phyloP scores from a whole-genome alignment of 345 rosid genomes.

The Dipteronia dyeriana region DNA sequence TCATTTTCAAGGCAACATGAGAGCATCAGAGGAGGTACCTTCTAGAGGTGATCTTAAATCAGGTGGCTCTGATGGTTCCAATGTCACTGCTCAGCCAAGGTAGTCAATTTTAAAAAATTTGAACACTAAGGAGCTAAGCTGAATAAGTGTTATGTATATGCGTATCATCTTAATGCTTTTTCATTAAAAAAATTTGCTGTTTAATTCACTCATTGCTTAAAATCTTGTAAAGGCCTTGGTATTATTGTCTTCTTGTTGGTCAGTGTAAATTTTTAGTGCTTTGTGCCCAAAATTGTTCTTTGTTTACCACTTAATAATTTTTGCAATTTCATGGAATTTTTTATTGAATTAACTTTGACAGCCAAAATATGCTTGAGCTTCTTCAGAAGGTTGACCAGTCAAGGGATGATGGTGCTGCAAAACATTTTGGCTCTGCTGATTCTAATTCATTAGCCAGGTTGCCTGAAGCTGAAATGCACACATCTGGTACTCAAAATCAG shows the following conservation, averaged over 20 bases:
- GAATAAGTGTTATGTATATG: neutral
- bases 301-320: neutral
- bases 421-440: conserved; percentile 22
- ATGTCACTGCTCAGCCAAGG: conserved; percentile 36
- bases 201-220: neutral
- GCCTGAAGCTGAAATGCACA: conserved; percentile 20
- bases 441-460: conserved; percentile 17
- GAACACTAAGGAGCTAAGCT: conserved; percentile 9
- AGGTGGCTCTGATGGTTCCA: conserved; percentile 30
- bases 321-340: conserved; percentile 1
- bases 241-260: neutral
- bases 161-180: neutral
- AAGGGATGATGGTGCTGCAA: conserved; percentile 24
- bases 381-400: conserved; percentile 39
- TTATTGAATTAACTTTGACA: conserved; percentile 18
- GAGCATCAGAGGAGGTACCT: conserved; percentile 31
- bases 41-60: conserved; percentile 28
- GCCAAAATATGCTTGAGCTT: conserved; percentile 45
- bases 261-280: neutral
- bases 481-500: conserved; percentile 27
- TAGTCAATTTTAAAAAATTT: conserved; percentile 12
- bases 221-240: neutral
- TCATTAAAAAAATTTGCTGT: neutral
- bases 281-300: neutral
- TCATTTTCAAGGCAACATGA: conserved; percentile 20